phyloP scores from a whole-genome alignment of 2,329 filamentous ascomycete genomes.

The Aspergillus tubingensis region DNA sequence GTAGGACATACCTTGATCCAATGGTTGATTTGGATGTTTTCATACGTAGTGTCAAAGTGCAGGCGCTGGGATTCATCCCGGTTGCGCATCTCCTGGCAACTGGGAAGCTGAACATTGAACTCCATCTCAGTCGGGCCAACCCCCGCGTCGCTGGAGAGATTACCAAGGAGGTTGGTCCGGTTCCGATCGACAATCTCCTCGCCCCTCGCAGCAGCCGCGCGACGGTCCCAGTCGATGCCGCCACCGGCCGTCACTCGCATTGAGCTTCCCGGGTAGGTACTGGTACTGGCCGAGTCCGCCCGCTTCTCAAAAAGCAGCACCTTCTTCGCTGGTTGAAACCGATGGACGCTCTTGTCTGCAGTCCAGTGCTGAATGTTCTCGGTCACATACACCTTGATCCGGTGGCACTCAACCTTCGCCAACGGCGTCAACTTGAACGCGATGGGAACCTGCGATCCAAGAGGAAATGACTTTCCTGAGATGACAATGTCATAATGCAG shows the following conservation, averaged over 20 bases:
- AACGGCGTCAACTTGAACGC: slow-evolving; percentile 91
- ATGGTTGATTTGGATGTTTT: slow-evolving; percentile 90
- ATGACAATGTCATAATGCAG: slow-evolving; percentile 95
- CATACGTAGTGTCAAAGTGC: slow-evolving; percentile 90
- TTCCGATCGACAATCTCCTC: slow-evolving; percentile 56
- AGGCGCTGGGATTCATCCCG: slow-evolving; percentile 67
- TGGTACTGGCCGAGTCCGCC: slow-evolving; percentile 73
- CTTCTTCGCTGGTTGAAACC: slow-evolving; percentile 81
- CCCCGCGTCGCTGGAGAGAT: slow-evolving; percentile 73
- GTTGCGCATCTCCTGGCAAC: slow-evolving; percentile 77
- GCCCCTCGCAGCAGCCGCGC: slow-evolving; percentile 58
- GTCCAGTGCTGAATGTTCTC: slow-evolving; percentile 92
- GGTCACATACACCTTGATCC: slow-evolving; percentile 87
- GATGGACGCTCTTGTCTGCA: slow-evolving; percentile 78
- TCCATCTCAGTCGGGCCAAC: slow-evolving; percentile 92
- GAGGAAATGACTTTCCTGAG: slow-evolving; percentile 89
- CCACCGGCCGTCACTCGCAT: slow-evolving; percentile 78
- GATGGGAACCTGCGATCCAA: slow-evolving; percentile 85
- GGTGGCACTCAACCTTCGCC: slow-evolving; percentile 89
- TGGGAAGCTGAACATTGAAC: slow-evolving; percentile 88
- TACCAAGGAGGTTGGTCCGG: slow-evolving; percentile 73
- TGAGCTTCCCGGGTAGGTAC: slow-evolving; percentile 72
- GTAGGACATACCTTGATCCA: slow-evolving; percentile 78
- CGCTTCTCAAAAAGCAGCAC: slow-evolving; percentile 85
- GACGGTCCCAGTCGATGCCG: slow-evolving; percentile 68